phyloP scores from a whole-genome alignment of 345 rosid genomes.

The Angophora floribunda region DNA sequence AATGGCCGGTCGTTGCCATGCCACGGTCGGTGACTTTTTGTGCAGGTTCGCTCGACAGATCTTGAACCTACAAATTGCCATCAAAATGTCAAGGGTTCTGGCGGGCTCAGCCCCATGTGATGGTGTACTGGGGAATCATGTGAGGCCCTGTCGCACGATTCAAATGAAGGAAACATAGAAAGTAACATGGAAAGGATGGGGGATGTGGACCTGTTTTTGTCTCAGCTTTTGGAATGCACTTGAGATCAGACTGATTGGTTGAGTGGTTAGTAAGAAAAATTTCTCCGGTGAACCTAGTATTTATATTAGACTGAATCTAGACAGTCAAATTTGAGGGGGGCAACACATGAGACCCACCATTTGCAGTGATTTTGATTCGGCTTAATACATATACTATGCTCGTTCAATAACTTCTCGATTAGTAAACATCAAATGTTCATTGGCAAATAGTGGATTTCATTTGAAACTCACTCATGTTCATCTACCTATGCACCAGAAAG shows the following conservation, averaged over 20 bases:
- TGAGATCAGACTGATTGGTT: background rate
- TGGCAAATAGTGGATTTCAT: background rate
- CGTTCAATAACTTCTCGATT: background rate
- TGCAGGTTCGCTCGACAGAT: background rate
- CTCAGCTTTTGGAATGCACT: background rate
- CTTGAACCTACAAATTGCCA: background rate
- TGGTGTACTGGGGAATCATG: background rate
- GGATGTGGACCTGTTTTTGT: background rate
- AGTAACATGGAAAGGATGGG: background rate
- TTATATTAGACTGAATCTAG: background rate
- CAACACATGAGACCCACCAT: background rate
- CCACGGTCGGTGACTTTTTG: background rate
- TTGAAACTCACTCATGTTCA: background rate
- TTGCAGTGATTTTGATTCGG: background rate
- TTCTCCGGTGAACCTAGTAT: background rate
- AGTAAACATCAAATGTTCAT: background rate
- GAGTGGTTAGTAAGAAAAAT: background rate
- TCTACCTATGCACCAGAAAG: background rate
- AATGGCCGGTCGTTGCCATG: background rate
- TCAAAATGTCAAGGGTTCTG: background rate
- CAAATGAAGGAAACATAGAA: background rate
- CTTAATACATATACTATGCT: background rate
- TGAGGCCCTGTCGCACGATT: background rate
- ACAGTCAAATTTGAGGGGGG: background rate
- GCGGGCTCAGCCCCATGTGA: background rate